A percentile compares a stretch with the other conserved stretches of the same genome.
These are phyloP conservation scores for Boletus barrowsii DNA, from an alignment of 768 basidiomycete genomes.

Conservation along the genomic window DNA sequence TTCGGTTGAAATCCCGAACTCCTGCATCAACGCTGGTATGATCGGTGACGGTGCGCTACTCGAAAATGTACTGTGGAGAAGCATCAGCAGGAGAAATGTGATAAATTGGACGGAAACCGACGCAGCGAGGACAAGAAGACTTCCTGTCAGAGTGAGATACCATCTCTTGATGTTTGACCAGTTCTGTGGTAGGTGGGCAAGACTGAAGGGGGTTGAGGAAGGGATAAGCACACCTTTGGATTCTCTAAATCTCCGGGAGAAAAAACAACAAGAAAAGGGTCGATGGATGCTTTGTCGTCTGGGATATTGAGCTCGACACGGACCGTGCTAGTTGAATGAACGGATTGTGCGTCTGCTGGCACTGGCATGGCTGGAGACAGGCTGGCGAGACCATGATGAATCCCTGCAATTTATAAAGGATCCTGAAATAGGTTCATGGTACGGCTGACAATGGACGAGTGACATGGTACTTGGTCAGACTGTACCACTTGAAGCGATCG, in stretches of 20 bases:
- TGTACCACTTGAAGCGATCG: too few species aligned
- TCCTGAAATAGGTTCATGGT: not conserved
- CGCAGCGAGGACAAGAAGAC: slow-evolving; percentile 55
- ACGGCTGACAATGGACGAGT: slow-evolving; percentile 14
- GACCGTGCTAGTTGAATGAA: slow-evolving; percentile 14
- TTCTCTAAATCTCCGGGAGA: slow-evolving; percentile 40
- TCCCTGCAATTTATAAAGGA: slow-evolving; percentile 10
- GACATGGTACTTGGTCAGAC: slow-evolving; percentile 1
- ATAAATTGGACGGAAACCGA: slow-evolving; percentile 22
- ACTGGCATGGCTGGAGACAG: slow-evolving; percentile 4
- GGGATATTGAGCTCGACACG: slow-evolving; percentile 9
- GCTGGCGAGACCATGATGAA: not conserved
- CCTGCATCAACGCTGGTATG: slow-evolving; percentile 39
- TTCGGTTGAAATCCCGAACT: slow-evolving; percentile 50
- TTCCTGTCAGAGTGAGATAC: slow-evolving; percentile 49
- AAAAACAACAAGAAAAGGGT: slow-evolving; percentile 33
- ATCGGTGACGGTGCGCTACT: slow-evolving; percentile 58
- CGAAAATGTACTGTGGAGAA: slow-evolving; percentile 50
- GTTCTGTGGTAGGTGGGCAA: slow-evolving; percentile 35
- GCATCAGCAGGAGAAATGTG: not conserved
- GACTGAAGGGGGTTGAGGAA: not conserved
- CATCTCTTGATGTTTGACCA: slow-evolving; percentile 46
- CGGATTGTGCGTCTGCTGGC: slow-evolving; percentile 14
- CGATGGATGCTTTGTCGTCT: slow-evolving; percentile 13
- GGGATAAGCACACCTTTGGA: slow-evolving; percentile 39